Conservation (phyloP, 805 yeast species). For the Hanseniaspora valbyensis region DNA sequence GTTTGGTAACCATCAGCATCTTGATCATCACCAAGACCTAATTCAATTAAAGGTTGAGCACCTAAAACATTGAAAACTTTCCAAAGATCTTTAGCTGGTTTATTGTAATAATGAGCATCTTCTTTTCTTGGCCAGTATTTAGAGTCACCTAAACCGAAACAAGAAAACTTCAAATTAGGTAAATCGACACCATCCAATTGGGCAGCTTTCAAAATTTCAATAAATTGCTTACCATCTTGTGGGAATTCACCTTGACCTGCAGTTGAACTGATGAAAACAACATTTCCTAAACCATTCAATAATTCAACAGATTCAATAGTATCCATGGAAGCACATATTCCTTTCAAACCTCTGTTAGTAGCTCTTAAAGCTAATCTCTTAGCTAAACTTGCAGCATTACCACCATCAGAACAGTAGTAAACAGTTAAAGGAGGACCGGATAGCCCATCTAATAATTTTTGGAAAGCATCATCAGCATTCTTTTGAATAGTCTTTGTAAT, state of each 20-base stretch:
- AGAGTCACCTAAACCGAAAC: constrained; percentile 90
- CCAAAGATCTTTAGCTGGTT: constrained; percentile 68
- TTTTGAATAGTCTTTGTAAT: constrained; percentile 48
- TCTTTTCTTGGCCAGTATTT: constrained; percentile 96
- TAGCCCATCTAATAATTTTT: constrained; percentile 68
- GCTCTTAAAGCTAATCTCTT: constrained; percentile 71
- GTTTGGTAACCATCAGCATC: constrained; percentile 93
- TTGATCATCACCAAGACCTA: constrained; percentile 93
- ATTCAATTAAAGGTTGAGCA: constrained; percentile 57
- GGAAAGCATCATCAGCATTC: constrained; percentile 67
- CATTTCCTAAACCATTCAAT: constrained; percentile 46
- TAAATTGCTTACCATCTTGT: constrained; percentile 59
- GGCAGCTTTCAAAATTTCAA: constrained; percentile 61
- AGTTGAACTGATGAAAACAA: constrained; percentile 74
- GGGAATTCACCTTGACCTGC: constrained; percentile 96
- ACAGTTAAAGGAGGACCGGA: constrained; percentile 86
- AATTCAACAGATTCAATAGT: constrained; percentile 57
- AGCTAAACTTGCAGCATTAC: constrained; percentile 74
- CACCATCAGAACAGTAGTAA: constrained; percentile 86
- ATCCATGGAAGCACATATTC: constrained; percentile 50
- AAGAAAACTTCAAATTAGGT: constrained; percentile 50
- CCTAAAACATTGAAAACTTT: constrained; percentile 58
- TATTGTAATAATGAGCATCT: constrained; percentile 86
- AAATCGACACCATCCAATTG: constrained; percentile 51
- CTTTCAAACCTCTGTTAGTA: constrained; percentile 53